phyloP scores from a whole-genome alignment of 208 protist genomes.

The Trypanosoma conorhini region DNA sequence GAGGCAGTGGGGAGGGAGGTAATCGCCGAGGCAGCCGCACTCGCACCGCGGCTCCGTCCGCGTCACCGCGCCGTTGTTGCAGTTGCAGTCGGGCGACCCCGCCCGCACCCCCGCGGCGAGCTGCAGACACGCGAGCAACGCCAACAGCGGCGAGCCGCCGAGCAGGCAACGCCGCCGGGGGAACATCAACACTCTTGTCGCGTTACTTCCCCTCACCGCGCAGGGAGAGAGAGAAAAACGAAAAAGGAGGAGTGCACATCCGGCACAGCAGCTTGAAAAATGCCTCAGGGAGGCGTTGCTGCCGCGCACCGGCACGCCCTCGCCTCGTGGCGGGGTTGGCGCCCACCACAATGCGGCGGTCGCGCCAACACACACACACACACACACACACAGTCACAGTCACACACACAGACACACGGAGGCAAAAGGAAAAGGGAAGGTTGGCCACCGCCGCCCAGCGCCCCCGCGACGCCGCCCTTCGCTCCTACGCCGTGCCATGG shows the following conservation, averaged over 20 bases:
- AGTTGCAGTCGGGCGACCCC: slow-evolving; percentile 22
- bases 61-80: slow-evolving; percentile 36
- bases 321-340: neutral
- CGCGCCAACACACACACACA: neutral
- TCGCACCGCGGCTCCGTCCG: slow-evolving; percentile 16
- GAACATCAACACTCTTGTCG: neutral
- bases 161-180: neutral
- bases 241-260: neutral
- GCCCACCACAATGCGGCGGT: neutral
- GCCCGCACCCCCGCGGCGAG: neutral
- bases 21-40: slow-evolving; percentile 39
- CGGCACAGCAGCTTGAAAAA: neutral
- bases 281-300: too few species aligned
- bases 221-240: neutral
- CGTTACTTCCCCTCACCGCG: neutral
- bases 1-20: slow-evolving; percentile 49
- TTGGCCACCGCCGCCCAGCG: too few species aligned
- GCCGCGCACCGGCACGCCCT: neutral
- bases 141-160: neutral
- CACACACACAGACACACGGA: neutral
- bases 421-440: slow-evolving; percentile 1
- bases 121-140: neutral
- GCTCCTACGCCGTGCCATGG: neutral
- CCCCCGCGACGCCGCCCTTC: too few species aligned
- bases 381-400: neutral